phyloP scores from a whole-genome alignment of 2,329 filamentous ascomycete species.

The Talaromyces sp. region DNA sequence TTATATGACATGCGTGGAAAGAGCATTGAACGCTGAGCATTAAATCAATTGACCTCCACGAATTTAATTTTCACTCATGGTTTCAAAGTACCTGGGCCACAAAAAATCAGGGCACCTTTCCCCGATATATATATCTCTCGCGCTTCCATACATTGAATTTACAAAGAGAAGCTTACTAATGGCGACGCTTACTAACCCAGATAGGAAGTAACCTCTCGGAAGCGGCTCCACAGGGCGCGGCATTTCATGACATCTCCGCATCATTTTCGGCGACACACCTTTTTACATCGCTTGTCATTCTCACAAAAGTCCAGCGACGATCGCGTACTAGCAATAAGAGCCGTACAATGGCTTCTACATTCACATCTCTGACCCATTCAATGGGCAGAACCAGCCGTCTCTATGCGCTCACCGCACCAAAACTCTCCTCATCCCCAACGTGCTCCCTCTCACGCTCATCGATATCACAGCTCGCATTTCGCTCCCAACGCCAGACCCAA shows the following conservation, averaged over 20 bases:
- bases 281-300: neutral
- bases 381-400: slow-evolving; percentile 1
- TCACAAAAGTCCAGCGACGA: neutral
- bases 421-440: slow-evolving; percentile 1
- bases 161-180: neutral
- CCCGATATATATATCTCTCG: neutral
- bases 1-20: too few species aligned
- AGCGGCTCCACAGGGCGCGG: neutral
- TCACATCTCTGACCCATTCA: slow-evolving; percentile 3
- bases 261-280: slow-evolving; percentile 23
- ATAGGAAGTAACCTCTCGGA: slow-evolving; percentile 1
- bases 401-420: neutral
- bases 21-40: too few species aligned
- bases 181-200: neutral
- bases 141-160: neutral
- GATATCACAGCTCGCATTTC: neutral
- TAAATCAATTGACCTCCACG: too few species aligned
- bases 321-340: neutral
- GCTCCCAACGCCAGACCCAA: neutral
- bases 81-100: too few species aligned
- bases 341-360: neutral
- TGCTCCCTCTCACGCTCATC: neutral
- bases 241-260: slow-evolving; percentile 9
- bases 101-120: too few species aligned
- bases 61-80: too few species aligned